phyloP scores from a whole-genome alignment of 2,329 filamentous ascomycete genomes.

The Magnaporthiopsis rhizophila region DNA sequence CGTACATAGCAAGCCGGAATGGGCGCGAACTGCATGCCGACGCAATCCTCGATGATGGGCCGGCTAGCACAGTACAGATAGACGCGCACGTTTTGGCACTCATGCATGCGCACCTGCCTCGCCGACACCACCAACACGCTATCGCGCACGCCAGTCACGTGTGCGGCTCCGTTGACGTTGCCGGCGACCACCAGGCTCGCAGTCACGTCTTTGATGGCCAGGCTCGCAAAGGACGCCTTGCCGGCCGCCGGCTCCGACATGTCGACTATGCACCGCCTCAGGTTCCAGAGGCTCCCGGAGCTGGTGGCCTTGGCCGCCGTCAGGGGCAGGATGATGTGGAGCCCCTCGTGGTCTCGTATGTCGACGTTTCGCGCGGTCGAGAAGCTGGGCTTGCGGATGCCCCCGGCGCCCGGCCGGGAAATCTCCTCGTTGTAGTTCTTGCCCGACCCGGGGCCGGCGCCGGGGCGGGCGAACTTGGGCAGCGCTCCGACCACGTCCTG shows the following conservation, averaged over 20 bases:
- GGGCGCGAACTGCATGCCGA: conserved; percentile 67
- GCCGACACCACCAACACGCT: conserved; percentile 72
- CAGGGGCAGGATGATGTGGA: conserved; percentile 70
- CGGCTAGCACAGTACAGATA: conserved; percentile 77
- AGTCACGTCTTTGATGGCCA: conserved; percentile 59
- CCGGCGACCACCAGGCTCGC: conserved; percentile 70
- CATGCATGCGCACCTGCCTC: conserved; percentile 89
- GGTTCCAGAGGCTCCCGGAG: conserved; percentile 63
- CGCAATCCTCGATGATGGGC: conserved; percentile 91
- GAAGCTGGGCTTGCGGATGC: conserved; percentile 55
- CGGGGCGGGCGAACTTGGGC: conserved; percentile 19
- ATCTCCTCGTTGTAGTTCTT: conserved; percentile 54
- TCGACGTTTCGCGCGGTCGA: conserved; percentile 51
- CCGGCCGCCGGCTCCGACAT: conserved; percentile 60
- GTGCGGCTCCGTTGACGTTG: conserved; percentile 68
- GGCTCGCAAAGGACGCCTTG: conserved; percentile 60
- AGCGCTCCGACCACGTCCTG: conserved; percentile 30
- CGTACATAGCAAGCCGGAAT: conserved; percentile 63
- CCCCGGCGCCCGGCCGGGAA: conserved; percentile 26
- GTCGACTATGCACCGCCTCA: conserved; percentile 68
- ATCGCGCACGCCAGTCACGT: conserved; percentile 67
- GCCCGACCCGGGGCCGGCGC: not conserved
- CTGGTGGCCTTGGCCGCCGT: conserved; percentile 64
- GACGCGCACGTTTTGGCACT: conserved; percentile 70
- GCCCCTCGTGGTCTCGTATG: conserved; percentile 57